phyloP scores from a whole-genome alignment of 2,329 filamentous ascomycete genomes.

The Talaromyces sp. region DNA sequence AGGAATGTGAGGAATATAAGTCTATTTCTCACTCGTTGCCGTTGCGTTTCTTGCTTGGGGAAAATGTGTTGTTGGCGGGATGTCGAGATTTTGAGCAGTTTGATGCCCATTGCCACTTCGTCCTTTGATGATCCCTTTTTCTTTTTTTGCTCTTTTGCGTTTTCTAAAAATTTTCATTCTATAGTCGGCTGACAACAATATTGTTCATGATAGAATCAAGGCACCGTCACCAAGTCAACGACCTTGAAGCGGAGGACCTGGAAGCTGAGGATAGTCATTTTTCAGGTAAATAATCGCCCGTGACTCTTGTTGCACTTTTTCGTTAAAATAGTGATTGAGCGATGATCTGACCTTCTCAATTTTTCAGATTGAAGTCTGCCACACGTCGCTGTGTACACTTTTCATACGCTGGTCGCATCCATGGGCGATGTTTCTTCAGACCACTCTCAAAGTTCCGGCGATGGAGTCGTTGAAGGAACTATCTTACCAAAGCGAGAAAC shows the following conservation, averaged over 20 bases:
- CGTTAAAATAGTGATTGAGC: background rate
- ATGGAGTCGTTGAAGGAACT: slow-evolving; percentile 19
- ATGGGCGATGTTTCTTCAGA: slow-evolving; percentile 31
- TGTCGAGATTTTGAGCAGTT: background rate
- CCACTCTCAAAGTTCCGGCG: slow-evolving; percentile 22
- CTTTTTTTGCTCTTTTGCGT: background rate
- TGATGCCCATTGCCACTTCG: background rate
- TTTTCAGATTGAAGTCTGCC: background rate
- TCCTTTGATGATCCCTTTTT: background rate
- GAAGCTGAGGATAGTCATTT: background rate
- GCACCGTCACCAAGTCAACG: background rate
- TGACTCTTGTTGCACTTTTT: background rate
- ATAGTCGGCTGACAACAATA: background rate
- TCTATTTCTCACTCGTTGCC: background rate
- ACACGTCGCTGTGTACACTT: background rate
- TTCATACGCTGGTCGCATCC: slow-evolving; percentile 17
- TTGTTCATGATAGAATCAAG: background rate
- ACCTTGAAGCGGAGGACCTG: background rate
- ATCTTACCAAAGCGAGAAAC: slow-evolving; percentile 18
- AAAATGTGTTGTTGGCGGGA: background rate
- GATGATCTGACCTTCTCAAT: background rate
- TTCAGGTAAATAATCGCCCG: background rate
- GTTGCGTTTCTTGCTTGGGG: background rate
- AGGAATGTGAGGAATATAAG: background rate
- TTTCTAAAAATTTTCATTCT: background rate